These are phyloP conservation scores for Candida tunisiensis DNA, from an alignment of 1,139 yeast species.

Conservation along the genomic window DNA sequence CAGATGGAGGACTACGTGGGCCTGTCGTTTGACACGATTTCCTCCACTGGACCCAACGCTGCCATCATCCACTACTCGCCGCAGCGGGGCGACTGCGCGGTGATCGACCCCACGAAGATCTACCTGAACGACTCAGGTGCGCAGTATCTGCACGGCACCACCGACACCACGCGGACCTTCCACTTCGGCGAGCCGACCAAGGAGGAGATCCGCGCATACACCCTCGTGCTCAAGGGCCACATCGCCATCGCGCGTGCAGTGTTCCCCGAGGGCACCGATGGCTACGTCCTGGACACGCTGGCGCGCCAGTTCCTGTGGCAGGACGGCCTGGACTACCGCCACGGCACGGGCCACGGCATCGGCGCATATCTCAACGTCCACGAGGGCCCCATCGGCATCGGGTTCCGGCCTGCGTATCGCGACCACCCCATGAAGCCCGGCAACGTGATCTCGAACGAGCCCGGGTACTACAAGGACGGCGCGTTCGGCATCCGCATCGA, in stretches of 20 bases:
- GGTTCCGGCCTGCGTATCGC: constrained; percentile 32
- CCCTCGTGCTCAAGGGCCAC: constrained; percentile 85
- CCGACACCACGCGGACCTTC: constrained; percentile 87
- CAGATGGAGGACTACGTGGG: constrained; percentile 45
- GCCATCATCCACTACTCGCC: constrained; percentile 90
- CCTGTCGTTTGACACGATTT: constrained; percentile 79
- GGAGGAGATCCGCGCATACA: constrained; percentile 61
- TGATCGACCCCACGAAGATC: constrained; percentile 59
- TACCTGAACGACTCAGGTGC: constrained; percentile 89
- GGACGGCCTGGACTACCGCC: constrained; percentile 78
- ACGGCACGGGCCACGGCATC: constrained; percentile 98
- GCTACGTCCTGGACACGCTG: constrained; percentile 63
- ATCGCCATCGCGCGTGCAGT: constrained; percentile 58
- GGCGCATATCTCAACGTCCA: constrained; percentile 89
- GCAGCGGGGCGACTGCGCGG: constrained; percentile 36
- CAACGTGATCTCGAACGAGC: constrained; percentile 80
- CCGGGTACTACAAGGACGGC: constrained; percentile 89
- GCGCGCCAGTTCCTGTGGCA: constrained; percentile 89
- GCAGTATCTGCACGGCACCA: constrained; percentile 88
- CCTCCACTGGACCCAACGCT: constrained; percentile 86
- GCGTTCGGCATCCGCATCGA: constrained; percentile 91
- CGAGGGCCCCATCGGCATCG: constrained; percentile 92
- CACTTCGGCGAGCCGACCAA: constrained; percentile 58
- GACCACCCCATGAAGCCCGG: constrained; percentile 40
- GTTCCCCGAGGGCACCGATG: constrained; percentile 82